A percentile compares a stretch with the other conserved stretches of the same genome.
Evolutionary conservation across 768 basidiomycete species (phyloP).

Genomic region (Boletales sp.): DNA sequence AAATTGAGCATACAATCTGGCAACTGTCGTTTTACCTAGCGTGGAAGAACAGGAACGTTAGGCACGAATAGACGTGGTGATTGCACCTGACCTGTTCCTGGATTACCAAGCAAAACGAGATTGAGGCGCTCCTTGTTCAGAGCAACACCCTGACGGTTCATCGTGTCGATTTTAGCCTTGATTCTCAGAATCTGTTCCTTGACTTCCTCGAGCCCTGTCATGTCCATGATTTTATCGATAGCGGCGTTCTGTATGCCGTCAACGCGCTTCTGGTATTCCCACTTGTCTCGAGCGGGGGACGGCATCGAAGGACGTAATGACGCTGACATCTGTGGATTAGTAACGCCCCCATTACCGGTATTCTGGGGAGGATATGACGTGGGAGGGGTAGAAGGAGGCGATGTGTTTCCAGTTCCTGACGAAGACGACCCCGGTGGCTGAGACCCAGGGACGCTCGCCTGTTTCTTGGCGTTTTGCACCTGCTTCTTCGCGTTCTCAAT

Average conservation of each 20-base stretch:
- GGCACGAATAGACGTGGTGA: neutral
- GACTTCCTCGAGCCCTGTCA: conserved; percentile 67
- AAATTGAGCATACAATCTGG: conserved; percentile 62
- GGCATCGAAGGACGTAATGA: conserved; percentile 9
- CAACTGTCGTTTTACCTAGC: conserved; percentile 68
- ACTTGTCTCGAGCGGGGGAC: conserved; percentile 44
- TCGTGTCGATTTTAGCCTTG: conserved; percentile 54
- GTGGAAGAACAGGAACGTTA: neutral
- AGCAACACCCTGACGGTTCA: conserved; percentile 50
- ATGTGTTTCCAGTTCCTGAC: neutral
- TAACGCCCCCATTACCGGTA: too few relatives aligned
- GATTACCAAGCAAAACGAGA: conserved; percentile 62
- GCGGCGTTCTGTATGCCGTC: conserved; percentile 49
- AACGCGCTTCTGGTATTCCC: conserved; percentile 55
- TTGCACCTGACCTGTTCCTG: conserved; percentile 57
- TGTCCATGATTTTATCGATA: conserved; percentile 66
- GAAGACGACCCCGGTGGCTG: too few relatives aligned
- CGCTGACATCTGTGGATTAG: too few relatives aligned
- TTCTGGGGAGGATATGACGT: too few relatives aligned
- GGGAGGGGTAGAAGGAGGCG: neutral
- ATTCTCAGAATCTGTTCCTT: conserved; percentile 58
- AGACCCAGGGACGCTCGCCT: neutral
- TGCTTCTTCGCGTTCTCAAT: conserved; percentile 33
- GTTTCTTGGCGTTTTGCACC: conserved; percentile 13
- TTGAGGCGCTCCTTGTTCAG: conserved; percentile 59